phyloP scores from a whole-genome alignment of 75 land plant genomes.

The Isoetes taiwanensis region DNA sequence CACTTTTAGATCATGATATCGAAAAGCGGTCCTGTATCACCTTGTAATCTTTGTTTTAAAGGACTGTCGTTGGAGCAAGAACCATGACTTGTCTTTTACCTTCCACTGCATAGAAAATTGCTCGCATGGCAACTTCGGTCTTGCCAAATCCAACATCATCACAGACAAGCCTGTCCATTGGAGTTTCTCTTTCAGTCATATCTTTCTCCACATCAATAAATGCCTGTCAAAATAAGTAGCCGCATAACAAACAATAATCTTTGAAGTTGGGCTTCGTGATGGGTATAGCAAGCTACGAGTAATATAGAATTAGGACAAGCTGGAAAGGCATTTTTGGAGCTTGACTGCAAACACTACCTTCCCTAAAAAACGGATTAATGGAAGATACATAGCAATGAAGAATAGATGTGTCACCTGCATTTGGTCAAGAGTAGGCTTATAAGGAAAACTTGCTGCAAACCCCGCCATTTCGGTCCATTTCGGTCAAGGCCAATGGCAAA shows the following conservation, averaged over 20 bases:
- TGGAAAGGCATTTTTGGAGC: too few relatives aligned
- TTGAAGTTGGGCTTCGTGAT: too few relatives aligned
- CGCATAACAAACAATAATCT: too few relatives aligned
- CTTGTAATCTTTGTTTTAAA: conserved; percentile 85
- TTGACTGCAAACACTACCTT: too few relatives aligned
- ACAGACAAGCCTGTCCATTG: conserved; percentile 97
- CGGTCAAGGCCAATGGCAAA: too few relatives aligned
- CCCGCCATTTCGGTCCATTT: conserved; percentile 24
- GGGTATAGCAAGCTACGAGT: too few relatives aligned
- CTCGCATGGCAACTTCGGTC: conserved; percentile 96
- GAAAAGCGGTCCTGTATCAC: conserved; percentile 66
- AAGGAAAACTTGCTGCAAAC: conserved; percentile 77
- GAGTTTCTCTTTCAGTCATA: conserved; percentile 79
- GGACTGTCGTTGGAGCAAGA: conserved; percentile 91
- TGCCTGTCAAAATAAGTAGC: conserved; percentile 73
- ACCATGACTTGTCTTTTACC: conserved; percentile 97
- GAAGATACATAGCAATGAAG: too few relatives aligned
- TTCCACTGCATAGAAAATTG: conserved; percentile 56
- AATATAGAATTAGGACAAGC: too few relatives aligned
- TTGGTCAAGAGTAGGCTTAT: conserved; percentile 84
- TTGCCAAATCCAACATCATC: conserved; percentile 99
- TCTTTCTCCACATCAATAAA: conserved; percentile 84
- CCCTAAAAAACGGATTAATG: too few relatives aligned
- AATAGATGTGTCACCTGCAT: conserved; percentile 37
- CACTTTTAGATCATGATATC: conserved; percentile 48